Conservation (phyloP, 2,329 filamentous ascomycete genomes). For the Phialocephala sp. region DNA sequence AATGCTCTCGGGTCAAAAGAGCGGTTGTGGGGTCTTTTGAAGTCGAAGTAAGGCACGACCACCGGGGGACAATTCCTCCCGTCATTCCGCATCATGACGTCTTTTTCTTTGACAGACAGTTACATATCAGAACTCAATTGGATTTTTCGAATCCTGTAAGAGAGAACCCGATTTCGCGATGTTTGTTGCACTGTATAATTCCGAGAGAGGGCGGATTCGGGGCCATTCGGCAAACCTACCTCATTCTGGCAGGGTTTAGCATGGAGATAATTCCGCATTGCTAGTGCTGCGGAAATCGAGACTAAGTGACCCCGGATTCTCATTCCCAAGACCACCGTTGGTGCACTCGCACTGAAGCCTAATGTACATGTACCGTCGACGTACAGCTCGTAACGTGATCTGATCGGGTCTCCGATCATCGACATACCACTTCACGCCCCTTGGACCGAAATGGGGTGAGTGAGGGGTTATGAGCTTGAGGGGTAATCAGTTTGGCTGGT, state of each 20-base stretch:
- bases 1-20: neutral
- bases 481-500: neutral
- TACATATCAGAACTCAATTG: neutral
- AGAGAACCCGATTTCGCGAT: neutral
- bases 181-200: neutral
- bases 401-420: neutral
- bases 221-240: neutral
- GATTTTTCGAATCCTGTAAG: neutral
- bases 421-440: conserved; percentile 10
- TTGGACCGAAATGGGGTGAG: conserved; percentile 15
- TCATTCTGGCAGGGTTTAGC: neutral
- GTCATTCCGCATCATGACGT: neutral
- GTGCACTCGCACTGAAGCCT: neutral
- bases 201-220: neutral
- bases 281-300: neutral
- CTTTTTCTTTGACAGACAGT: neutral
- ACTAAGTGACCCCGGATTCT: neutral
- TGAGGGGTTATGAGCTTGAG: conserved; percentile 16
- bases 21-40: neutral
- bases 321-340: neutral
- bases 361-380: neutral
- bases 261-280: conserved; percentile 4
- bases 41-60: neutral
- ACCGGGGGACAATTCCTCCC: neutral
- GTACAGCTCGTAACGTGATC: neutral